Base-by-base conservation (phyloP, 352 stramenopile species). In the Globisporangium lucens region DNA sequence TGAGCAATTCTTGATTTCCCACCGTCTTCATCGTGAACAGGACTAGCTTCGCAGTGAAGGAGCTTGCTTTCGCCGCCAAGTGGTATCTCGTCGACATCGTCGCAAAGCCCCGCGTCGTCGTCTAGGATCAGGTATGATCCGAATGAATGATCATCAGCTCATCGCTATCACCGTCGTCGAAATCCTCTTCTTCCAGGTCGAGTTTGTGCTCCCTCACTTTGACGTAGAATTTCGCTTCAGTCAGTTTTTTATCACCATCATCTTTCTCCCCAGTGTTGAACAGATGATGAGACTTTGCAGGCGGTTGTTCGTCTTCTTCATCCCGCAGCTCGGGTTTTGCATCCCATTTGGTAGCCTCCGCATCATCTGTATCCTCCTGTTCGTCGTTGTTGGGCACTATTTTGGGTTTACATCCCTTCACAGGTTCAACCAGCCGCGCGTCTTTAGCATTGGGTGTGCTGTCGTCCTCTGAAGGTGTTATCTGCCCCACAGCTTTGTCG, bases 21-120 rank as follows among this genome's bases (percentile, higher is more conserved):
- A 29, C 24, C 4, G 4, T 56, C 56, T 47, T 36, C 57, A 29
- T 10, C 30, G 4, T 13, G 13, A 8, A 8, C 49, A 17, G 15
- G 13, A 27, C 27, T 68, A 7, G 15, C 12, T 15, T 62, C 51
- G 59, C 58, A 53, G 22, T 35, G 27, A 33, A 80, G 29, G 4
- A 80, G 59, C 43, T 71, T 69, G 67, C 71, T 79, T 24, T 79
- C 70, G 30, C 67, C 33, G 13, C 69, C 51, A 29, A 82, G 67
- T 9, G 71, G 73, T 8, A 53, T 13, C 49, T 78, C 70, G 3
- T 36, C 12, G 1, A 60, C 76, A 35, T 73, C 55, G 0, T 67
- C 58, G 2, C 8, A 27, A 33, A 43, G 5, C 5, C 15, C 13
- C 53, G 46, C 17, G 5, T 53, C 61, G 6, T 24, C n/a, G 2